phyloP scores from a whole-genome alignment of 495 filamentous ascomycete genomes.

The Apodospora peruviana region DNA sequence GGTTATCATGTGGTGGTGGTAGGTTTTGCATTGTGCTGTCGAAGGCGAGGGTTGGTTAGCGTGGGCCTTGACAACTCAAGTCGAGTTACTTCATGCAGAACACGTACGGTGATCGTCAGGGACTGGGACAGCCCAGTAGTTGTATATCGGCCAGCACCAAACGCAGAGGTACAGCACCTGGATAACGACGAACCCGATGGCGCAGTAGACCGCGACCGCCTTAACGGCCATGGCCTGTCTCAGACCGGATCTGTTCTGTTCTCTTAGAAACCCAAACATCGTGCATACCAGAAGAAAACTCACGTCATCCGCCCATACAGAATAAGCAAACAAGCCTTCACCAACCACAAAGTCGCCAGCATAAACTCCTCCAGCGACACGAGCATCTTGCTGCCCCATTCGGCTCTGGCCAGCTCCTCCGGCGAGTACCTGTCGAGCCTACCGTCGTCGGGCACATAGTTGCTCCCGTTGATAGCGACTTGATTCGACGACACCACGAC shows the following conservation, averaged over 20 bases:
- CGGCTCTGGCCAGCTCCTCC: constrained; percentile 19
- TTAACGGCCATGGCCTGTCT: constrained; percentile 5
- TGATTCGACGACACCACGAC: not conserved
- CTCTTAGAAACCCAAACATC: too few species aligned
- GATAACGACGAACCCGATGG: constrained; percentile 27
- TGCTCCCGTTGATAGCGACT: constrained; percentile 21
- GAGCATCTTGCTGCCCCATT: constrained; percentile 33
- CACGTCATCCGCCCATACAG: constrained; percentile 14
- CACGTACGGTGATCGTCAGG: constrained; percentile 14
- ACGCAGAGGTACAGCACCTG: constrained; percentile 52
- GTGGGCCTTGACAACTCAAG: not conserved
- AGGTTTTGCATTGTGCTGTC: constrained; percentile 43
- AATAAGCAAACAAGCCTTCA: constrained; percentile 15
- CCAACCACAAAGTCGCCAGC: constrained; percentile 9
- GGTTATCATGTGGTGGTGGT: constrained; percentile 48
- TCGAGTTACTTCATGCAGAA: not conserved
- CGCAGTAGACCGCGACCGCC: constrained; percentile 6
- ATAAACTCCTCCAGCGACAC: constrained; percentile 31
- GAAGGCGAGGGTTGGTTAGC: not conserved
- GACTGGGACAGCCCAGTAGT: constrained; percentile 54
- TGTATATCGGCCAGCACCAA: constrained; percentile 55
- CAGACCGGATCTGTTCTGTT: too few species aligned
- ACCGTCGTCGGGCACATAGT: constrained; percentile 25
- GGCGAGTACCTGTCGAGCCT: constrained; percentile 18
- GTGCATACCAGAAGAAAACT: too few species aligned